Evolutionary conservation across 2,329 filamentous ascomycete species (phyloP).

Genomic region (Exophiala xenobiotica): DNA sequence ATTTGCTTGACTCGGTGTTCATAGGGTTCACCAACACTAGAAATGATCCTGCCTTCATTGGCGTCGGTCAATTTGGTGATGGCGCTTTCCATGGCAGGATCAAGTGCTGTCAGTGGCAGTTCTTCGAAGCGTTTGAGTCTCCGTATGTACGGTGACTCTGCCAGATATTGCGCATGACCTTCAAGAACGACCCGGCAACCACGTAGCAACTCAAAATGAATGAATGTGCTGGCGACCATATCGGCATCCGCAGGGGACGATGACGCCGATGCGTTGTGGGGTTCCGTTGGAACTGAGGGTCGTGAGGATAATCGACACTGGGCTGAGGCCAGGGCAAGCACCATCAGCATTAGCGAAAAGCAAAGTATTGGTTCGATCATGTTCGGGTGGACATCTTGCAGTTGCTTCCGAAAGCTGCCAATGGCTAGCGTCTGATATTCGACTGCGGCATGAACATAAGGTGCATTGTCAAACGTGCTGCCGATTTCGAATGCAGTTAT

Average conservation of each 20-base stretch:
- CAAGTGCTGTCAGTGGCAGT: slow-evolving; percentile 11
- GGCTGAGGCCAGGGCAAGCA: slow-evolving; percentile 22
- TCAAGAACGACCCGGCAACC: slow-evolving; percentile 17
- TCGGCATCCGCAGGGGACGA: not conserved
- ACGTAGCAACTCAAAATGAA: slow-evolving; percentile 20
- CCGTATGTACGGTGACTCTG: slow-evolving; percentile 17
- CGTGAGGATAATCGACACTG: slow-evolving; percentile 7
- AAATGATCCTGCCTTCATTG: slow-evolving; percentile 17
- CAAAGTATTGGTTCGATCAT: slow-evolving; percentile 17
- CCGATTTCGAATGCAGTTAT: slow-evolving; percentile 23
- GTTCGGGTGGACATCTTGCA: slow-evolving; percentile 8
- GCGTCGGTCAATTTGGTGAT: slow-evolving; percentile 10
- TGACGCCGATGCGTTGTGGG: not conserved
- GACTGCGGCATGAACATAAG: slow-evolving; percentile 18
- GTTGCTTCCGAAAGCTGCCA: slow-evolving; percentile 15
- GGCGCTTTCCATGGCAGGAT: slow-evolving; percentile 4
- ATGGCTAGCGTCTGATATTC: slow-evolving; percentile 20
- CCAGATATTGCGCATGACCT: slow-evolving; percentile 12
- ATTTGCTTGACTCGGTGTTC: slow-evolving; percentile 13
- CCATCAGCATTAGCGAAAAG: slow-evolving; percentile 24
- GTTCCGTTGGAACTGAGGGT: too few species aligned
- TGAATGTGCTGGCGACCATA: slow-evolving; percentile 20
- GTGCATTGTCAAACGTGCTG: not conserved
- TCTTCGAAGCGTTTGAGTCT: slow-evolving; percentile 18
- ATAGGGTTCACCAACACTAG: slow-evolving; percentile 5